A percentile compares a stretch with the other conserved stretches of the same genome.
Evolutionary conservation across 257 asterid genomes (phyloP).

Genomic region (Anisodus acutangulus): DNA sequence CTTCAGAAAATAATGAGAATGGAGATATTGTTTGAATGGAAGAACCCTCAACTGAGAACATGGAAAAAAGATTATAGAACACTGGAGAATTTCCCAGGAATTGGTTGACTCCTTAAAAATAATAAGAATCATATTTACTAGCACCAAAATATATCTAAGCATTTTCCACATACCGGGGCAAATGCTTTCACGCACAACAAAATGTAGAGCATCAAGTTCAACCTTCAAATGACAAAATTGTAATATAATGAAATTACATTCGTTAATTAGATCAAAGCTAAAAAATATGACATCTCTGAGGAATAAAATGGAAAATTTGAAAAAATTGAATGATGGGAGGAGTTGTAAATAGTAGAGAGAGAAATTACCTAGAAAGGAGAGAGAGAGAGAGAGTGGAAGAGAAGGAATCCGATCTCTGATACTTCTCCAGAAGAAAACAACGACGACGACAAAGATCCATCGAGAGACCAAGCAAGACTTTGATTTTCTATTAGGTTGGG

Average conservation of each 20-base stretch:
- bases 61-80: not conserved
- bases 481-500: conserved; percentile 18
- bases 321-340: not conserved
- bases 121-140: not conserved
- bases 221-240: not conserved
- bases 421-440: not conserved
- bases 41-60: not conserved
- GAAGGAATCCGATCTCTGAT: not conserved
- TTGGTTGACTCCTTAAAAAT: not conserved
- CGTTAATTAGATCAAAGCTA: not conserved
- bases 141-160: conserved; percentile 25
- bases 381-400: not conserved
- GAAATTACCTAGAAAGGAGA: not conserved
- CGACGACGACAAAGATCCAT: conserved; percentile 10
- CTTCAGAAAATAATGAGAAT: not conserved
- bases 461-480: not conserved
- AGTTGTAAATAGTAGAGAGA: conserved; percentile 7
- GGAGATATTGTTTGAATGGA: conserved; percentile 14
- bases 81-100: not conserved
- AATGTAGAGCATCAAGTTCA: conserved; percentile 14
- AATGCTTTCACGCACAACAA: not conserved
- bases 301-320: not conserved
- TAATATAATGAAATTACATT: not conserved
- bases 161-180: not conserved
- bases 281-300: not conserved